Evolutionary conservation across 176 grass and related monocot genomes (phyloP).

Genomic region (Eremochloa ophiuroides): DNA sequence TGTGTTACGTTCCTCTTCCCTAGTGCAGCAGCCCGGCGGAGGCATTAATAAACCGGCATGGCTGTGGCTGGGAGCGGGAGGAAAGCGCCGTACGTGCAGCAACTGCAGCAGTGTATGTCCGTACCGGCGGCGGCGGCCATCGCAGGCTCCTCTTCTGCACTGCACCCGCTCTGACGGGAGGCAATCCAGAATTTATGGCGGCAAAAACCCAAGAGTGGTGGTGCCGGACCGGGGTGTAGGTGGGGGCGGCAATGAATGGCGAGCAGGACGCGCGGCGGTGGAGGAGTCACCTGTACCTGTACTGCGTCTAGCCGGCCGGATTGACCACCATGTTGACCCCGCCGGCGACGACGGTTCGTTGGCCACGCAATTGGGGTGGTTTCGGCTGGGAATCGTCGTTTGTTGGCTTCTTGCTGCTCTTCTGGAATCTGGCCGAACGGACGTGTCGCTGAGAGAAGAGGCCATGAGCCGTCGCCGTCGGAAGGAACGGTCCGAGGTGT

Average conservation of each 20-base stretch:
- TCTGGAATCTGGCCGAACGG: not conserved
- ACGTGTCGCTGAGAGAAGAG: not conserved
- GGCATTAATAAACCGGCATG: slow-evolving; percentile 20
- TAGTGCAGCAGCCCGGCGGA: not conserved
- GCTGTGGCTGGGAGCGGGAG: not conserved
- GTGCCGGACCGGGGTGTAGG: not conserved
- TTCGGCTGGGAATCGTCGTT: not conserved
- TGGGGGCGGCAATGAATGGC: not conserved
- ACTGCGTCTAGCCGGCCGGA: not conserved
- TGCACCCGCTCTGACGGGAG: not conserved
- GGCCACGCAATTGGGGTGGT: not conserved
- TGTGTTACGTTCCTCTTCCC: not conserved
- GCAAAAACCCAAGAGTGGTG: not conserved
- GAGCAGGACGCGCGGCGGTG: not conserved
- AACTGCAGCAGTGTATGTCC: not conserved
- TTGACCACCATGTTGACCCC: not conserved
- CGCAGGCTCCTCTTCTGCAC: not conserved
- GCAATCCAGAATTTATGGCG: not conserved
- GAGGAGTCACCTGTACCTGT: not conserved
- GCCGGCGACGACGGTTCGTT: not conserved
- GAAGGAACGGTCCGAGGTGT: too few relatives aligned
- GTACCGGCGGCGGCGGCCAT: not conserved
- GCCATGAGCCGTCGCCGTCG: too few relatives aligned
- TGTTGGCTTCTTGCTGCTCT: not conserved
- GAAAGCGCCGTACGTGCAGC: not conserved